Evolutionary conservation across 2,329 filamentous ascomycete genomes (phyloP), one percentile per base, ranked within the genome.

Genomic region (Diaporthe capsici): DNA sequence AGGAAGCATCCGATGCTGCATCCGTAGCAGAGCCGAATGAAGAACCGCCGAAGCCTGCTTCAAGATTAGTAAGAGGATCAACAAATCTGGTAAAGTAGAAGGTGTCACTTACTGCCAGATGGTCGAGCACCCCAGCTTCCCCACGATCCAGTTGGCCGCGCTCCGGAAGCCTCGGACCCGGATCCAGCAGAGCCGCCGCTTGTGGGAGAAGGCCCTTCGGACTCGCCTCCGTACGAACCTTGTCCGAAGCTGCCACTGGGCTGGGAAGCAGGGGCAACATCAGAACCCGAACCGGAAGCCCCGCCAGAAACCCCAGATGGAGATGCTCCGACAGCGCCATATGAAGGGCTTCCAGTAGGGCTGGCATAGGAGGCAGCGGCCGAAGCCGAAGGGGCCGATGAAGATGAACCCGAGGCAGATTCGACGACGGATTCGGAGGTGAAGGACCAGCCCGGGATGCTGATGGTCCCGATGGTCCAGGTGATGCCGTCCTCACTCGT

Each of bases 391-490:
- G 49, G 17, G 22, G 49, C n/a, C 9, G n/a, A 53, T 13, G 49
- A 34, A 34, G 47, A n/a, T 15, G 65, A 53, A 3, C 3, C 34
- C 31, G 65, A 57, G 12, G 13, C 10, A 3, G 51, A 71, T 6
- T 47, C 51, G 20, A 39, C 28, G 1, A 71, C 68, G 3, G 68
- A 71, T 28, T 71, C 68, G 39, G 51, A 34, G 49, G 53, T 65
- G 67, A 76, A 76, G 44, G 34, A 34, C 37, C 39, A 76, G 6
- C 60, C 60, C 15, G 75, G 75, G 47, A 76, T 76, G 49, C 49
- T 25, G 61, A 76, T 76, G 4, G 75, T 76, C 9, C 72, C 72
- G 22, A 76, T 73, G 22, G 73, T 63, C 75, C 75, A 76, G 28
- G 75, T 76, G 3, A 68, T 75, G 1, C 75, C 75, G 25, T 60